Evolutionary conservation across 371 early-diverging fungal genomes (phyloP).

Genomic region (Enterocytospora artemiae): DNA sequence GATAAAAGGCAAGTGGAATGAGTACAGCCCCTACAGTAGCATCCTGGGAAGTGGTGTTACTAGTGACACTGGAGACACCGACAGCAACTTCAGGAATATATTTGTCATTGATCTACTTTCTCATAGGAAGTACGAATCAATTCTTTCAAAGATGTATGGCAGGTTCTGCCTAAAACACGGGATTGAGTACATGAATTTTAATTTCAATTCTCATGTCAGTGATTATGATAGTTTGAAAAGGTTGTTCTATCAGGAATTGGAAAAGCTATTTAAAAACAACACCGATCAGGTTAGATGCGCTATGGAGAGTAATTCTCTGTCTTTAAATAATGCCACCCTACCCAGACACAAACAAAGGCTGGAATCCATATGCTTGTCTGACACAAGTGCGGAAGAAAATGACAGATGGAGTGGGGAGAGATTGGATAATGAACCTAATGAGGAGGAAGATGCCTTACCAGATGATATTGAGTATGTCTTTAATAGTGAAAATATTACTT

Average conservation of each 20-base stretch:
- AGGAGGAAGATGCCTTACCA: not conserved
- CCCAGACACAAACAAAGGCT: not conserved
- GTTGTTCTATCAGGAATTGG: conserved; percentile 22
- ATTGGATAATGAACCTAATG: not conserved
- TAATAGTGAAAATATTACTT: conserved; percentile 12
- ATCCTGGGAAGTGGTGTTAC: too few species aligned
- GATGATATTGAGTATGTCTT: not conserved
- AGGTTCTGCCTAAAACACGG: conserved; percentile 19
- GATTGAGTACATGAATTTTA: conserved; percentile 33
- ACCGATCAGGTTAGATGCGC: too few species aligned
- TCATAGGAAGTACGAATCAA: conserved; percentile 57
- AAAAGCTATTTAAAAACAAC: conserved; percentile 7
- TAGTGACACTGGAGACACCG: too few species aligned
- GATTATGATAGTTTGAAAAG: conserved; percentile 37
- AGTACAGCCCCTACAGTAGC: too few species aligned
- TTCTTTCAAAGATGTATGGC: conserved; percentile 24
- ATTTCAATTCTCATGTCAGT: conserved; percentile 36
- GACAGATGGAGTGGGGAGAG: not conserved
- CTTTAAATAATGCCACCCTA: not conserved
- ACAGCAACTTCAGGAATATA: too few species aligned
- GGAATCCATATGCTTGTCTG: not conserved
- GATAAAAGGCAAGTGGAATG: conserved; percentile 65
- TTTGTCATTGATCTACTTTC: conserved; percentile 71
- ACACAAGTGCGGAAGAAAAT: not conserved
- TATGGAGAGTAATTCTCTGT: too few species aligned